Conservation (phyloP, 352 stramenopile species). For the Globisporangium cederbergense region DNA sequence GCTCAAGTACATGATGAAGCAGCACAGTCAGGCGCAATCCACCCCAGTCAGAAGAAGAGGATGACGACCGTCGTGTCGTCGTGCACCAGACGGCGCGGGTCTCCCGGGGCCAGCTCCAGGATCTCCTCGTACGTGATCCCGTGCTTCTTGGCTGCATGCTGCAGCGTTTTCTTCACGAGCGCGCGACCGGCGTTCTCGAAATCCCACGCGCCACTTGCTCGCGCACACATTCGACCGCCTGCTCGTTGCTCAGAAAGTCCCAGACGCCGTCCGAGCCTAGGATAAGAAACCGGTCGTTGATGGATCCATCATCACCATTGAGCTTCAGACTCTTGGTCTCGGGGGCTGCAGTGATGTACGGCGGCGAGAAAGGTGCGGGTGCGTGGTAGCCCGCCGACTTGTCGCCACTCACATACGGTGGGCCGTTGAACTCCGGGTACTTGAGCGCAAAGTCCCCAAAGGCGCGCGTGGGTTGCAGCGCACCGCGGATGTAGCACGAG, state of each 20-base stretch:
- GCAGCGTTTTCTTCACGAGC: not conserved
- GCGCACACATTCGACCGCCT: constrained; percentile 89
- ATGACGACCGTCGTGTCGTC: constrained; percentile 92
- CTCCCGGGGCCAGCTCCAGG: not conserved
- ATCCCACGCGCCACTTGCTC: constrained; percentile 52
- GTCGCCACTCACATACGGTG: constrained; percentile 65
- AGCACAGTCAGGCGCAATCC: too few relatives aligned
- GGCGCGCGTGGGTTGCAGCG: constrained; percentile 85
- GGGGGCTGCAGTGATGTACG: constrained; percentile 88
- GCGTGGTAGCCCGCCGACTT: constrained; percentile 83
- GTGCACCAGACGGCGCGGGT: constrained; percentile 75
- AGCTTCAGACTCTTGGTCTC: constrained; percentile 22
- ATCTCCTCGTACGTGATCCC: not conserved
- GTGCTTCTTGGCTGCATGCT: not conserved
- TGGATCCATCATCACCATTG: not conserved
- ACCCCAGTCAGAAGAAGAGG: constrained; percentile 51
- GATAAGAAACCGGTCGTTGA: constrained; percentile 93
- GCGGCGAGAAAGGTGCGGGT: constrained; percentile 83
- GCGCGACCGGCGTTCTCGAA: constrained; percentile 18
- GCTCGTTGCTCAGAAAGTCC: constrained; percentile 94
- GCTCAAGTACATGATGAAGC: too few relatives aligned
- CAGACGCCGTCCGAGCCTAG: constrained; percentile 96
- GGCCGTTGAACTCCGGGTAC: constrained; percentile 90
- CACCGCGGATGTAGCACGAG: constrained; percentile 92
- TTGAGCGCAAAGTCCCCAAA: constrained; percentile 93